Evolutionary conservation across 352 stramenopile species (phyloP).

Genomic region (Phytophthora multivora): DNA sequence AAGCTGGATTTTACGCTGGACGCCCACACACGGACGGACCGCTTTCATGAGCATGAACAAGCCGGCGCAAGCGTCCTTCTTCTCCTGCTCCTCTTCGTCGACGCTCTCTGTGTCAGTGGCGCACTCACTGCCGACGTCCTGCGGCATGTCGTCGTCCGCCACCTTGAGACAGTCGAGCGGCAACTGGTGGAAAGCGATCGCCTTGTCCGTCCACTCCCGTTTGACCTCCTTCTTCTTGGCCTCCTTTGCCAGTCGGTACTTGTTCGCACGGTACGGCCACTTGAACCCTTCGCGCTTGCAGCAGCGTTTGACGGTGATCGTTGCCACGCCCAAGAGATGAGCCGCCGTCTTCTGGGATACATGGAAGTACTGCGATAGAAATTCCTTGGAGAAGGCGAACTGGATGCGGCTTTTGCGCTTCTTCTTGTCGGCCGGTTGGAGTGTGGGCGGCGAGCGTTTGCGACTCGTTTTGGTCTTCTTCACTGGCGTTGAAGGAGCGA

Average conservation of each 20-base stretch:
- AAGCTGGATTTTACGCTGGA: too few relatives aligned
- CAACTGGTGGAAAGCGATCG: conserved; percentile 9
- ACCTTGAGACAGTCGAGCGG: conserved; percentile 12
- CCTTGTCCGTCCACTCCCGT: conserved; percentile 1
- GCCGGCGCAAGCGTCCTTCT: conserved; percentile 1
- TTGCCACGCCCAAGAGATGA: not conserved
- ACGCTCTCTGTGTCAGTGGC: conserved; percentile 16
- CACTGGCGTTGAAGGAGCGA: not conserved
- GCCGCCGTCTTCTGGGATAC: conserved; percentile 19
- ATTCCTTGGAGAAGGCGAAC: conserved; percentile 9
- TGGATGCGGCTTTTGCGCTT: conserved; percentile 26
- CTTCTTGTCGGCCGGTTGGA: conserved; percentile 8
- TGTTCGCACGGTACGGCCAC: conserved; percentile 27
- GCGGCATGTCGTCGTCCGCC: not conserved
- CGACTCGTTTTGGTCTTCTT: conserved; percentile 2
- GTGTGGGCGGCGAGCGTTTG: conserved; percentile 14
- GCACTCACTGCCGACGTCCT: not conserved
- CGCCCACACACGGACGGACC: too few relatives aligned
- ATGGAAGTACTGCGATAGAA: conserved; percentile 21
- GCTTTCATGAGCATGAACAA: not conserved
- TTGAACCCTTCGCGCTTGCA: conserved; percentile 23
- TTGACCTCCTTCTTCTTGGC: too few relatives aligned
- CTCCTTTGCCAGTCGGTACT: conserved; percentile 4
- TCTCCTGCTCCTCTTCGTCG: conserved; percentile 7
- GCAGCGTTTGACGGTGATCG: conserved; percentile 30